A percentile compares a stretch with the other conserved stretches of the same genome.
These are phyloP conservation scores for Hygrocybe coccinea DNA, from an alignment of 768 basidiomycete species.

Conservation along the genomic window DNA sequence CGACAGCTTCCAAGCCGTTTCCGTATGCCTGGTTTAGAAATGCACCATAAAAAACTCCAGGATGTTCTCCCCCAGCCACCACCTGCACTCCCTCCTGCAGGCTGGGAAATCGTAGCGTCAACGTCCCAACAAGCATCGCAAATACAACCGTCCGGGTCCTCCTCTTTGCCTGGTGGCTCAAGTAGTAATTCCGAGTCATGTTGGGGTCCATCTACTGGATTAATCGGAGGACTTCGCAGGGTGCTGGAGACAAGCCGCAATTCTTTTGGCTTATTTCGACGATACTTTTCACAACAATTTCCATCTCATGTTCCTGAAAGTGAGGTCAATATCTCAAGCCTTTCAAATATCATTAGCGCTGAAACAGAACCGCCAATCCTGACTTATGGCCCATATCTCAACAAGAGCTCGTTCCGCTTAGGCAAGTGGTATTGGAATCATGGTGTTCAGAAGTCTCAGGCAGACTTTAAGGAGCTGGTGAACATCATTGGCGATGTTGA, in stretches of 20 bases:
- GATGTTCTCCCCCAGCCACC: too few species aligned
- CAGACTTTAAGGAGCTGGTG: slow-evolving; percentile 1
- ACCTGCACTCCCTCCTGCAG: too few species aligned
- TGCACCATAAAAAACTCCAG: too few species aligned
- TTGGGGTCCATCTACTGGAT: too few species aligned
- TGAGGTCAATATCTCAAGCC: background rate
- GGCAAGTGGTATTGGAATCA: slow-evolving; percentile 2
- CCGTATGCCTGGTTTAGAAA: too few species aligned
- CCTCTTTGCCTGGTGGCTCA: too few species aligned
- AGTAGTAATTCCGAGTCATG: too few species aligned
- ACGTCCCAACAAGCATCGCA: too few species aligned
- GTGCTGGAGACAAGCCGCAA: background rate
- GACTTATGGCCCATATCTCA: slow-evolving; percentile 12
- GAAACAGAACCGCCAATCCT: background rate
- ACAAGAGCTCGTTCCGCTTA: slow-evolving; percentile 12
- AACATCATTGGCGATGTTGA: slow-evolving; percentile 5
- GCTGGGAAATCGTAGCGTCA: too few species aligned
- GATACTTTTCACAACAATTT: background rate
- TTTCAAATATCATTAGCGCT: background rate
- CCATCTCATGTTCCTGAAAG: slow-evolving; percentile 1
- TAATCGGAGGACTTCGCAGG: background rate
- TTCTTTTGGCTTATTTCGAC: background rate
- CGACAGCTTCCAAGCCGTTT: too few species aligned
- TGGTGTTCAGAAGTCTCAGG: background rate
- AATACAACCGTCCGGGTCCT: too few species aligned